Percentiles rank a stretch among this genome's conserved stretches.
Evolutionary conservation across 2,329 filamentous ascomycete species (phyloP).

Genomic region (Emmonsiellopsis sp.): DNA sequence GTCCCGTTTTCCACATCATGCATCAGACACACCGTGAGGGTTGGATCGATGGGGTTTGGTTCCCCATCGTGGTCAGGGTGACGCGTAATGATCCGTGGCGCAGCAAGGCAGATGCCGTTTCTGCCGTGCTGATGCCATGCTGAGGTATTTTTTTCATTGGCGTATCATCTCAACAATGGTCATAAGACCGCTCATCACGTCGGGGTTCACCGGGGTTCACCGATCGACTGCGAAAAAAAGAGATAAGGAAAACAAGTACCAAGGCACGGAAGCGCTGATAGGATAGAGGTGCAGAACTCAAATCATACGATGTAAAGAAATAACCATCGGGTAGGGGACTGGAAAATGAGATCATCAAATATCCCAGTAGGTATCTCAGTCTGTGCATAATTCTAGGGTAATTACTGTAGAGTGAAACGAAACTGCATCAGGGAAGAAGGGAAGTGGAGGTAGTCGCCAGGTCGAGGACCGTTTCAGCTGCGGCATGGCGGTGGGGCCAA

Average conservation of each 20-base stretch:
- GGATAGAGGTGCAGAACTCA: not conserved
- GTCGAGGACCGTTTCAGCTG: not conserved
- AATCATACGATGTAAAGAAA: not conserved
- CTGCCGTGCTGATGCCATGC: too few species aligned
- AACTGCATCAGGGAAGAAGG: too few species aligned
- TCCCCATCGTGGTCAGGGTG: not conserved
- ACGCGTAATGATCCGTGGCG: not conserved
- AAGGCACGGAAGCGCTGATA: not conserved
- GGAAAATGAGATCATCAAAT: not conserved
- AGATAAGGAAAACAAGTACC: not conserved
- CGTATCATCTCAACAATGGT: not conserved
- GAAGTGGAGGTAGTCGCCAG: not conserved
- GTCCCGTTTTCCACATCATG: not conserved
- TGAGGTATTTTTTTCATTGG: constrained; percentile 2
- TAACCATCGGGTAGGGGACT: not conserved
- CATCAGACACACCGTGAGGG: not conserved
- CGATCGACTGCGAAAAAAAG: not conserved
- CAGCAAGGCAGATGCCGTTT: not conserved
- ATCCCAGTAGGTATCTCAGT: not conserved
- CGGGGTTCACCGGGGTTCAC: too few species aligned
- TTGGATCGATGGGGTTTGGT: not conserved
- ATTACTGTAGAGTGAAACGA: too few species aligned
- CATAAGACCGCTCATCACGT: not conserved
- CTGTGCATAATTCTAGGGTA: not conserved
- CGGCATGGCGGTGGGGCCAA: not conserved